These are phyloP conservation scores for Beauveria brongniartii DNA, from an alignment of 2,329 filamentous ascomycete genomes.

Conservation along the genomic window DNA sequence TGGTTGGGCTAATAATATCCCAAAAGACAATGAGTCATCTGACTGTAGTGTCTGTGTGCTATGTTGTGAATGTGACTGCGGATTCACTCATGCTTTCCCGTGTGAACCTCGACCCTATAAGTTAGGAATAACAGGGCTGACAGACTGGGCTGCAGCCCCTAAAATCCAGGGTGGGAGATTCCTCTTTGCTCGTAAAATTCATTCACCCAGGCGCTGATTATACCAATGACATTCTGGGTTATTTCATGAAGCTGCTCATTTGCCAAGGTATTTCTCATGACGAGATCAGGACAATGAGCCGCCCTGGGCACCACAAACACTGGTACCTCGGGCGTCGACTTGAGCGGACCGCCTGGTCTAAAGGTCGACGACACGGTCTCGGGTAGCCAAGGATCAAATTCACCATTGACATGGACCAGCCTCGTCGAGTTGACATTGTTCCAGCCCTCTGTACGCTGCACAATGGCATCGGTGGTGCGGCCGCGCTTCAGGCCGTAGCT, in stretches of 20 bases:
- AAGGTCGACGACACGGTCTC: slow-evolving; percentile 6
- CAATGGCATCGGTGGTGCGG: slow-evolving; percentile 29
- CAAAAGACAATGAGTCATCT: too few relatives aligned
- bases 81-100: too few relatives aligned
- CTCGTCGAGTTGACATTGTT: slow-evolving; percentile 8
- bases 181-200: slow-evolving; percentile 36
- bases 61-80: too few relatives aligned
- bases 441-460: slow-evolving; percentile 5
- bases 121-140: too few relatives aligned
- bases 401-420: slow-evolving; percentile 10
- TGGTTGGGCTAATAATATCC: too few relatives aligned
- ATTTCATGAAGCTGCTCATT: slow-evolving; percentile 47
- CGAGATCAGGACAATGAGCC: slow-evolving; percentile 54
- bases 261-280: slow-evolving; percentile 53
- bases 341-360: slow-evolving; percentile 19
- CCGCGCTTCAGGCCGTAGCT: slow-evolving; percentile 28
- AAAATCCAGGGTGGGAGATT: not conserved
- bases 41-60: too few relatives aligned
- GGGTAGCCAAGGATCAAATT: slow-evolving; percentile 7
- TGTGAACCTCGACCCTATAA: too few relatives aligned
- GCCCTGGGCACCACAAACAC: slow-evolving; percentile 29
- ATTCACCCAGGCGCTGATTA: slow-evolving; percentile 55
- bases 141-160: too few relatives aligned
- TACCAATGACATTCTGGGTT: slow-evolving; percentile 45
- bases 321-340: slow-evolving; percentile 39